A percentile compares a stretch with the other conserved stretches of the same genome.
These are phyloP conservation scores for Tetraselmis chui DNA, from an alignment of 139 green algal species.

Conservation along the genomic window DNA sequence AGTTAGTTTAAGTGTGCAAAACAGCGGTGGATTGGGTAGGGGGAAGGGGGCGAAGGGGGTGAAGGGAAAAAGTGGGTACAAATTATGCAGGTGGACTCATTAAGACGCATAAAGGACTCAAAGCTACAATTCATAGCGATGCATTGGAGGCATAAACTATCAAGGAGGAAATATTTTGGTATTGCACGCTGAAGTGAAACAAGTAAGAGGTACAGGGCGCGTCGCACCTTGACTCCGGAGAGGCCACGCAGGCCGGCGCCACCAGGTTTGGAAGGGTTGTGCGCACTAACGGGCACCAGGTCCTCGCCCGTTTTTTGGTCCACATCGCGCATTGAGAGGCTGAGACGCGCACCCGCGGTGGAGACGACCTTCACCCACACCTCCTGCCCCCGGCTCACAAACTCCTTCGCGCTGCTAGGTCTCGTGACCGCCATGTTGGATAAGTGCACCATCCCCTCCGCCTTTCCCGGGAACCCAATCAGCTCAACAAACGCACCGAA, in stretches of 20 bases:
- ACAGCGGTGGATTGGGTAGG: no score
- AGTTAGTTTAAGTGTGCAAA: no score
- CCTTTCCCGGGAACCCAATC: slow-evolving; percentile 47
- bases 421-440: slow-evolving; percentile 72
- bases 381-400: slow-evolving; percentile 58
- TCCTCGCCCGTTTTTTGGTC: slow-evolving; percentile 86
- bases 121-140: no score
- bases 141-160: no score
- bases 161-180: no score
- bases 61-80: no score
- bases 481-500: slow-evolving; percentile 97
- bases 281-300: slow-evolving; percentile 43
- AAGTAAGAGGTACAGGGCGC: no score
- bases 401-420: slow-evolving; percentile 60
- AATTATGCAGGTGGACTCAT: no score
- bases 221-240: slow-evolving; percentile 67
- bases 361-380: slow-evolving; percentile 84
- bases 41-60: no score
- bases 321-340: slow-evolving; percentile 88
- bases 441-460: slow-evolving; percentile 91
- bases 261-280: slow-evolving; percentile 21
- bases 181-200: no score
- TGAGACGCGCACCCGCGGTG: slow-evolving; percentile 49
- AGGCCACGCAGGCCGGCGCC: slow-evolving; percentile 58
- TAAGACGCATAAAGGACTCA: no score